phyloP scores from a whole-genome alignment of 345 rosid genomes.

The Dipteronia dyeriana region DNA sequence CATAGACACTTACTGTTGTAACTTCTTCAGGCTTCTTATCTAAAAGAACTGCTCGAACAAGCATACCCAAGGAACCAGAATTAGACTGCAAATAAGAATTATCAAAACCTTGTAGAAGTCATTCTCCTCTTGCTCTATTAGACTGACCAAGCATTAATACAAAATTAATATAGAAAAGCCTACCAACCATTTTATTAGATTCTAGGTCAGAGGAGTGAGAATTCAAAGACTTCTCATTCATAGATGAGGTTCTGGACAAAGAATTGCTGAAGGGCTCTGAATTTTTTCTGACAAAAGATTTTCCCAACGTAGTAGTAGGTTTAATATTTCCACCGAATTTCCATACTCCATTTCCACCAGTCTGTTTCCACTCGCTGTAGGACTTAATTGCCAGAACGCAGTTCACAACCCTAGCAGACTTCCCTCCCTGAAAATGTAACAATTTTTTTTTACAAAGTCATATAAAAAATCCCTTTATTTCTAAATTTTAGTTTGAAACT shows the following conservation, averaged over 20 bases:
- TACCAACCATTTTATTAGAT: constrained; percentile 67
- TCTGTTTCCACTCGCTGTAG: constrained; percentile 75
- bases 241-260: constrained; percentile 59
- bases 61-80: constrained; percentile 64
- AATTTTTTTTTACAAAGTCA: too few species aligned
- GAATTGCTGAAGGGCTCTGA: constrained; percentile 73
- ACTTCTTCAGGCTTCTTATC: constrained; percentile 89
- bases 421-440: constrained; percentile 62
- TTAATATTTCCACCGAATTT: constrained; percentile 79
- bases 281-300: constrained; percentile 66
- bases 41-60: constrained; percentile 69
- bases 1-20: constrained; percentile 56
- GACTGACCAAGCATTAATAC: constrained; percentile 2
- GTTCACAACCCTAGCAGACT: constrained; percentile 74
- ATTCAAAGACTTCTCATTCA: constrained; percentile 41
- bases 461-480: neutral
- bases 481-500: neutral
- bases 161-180: constrained; percentile 27
- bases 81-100: constrained; percentile 36
- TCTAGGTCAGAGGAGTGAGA: constrained; percentile 36
- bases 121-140: constrained; percentile 6
- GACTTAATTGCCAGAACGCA: constrained; percentile 81
- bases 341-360: constrained; percentile 79
- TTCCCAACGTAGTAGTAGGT: constrained; percentile 40
- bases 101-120: constrained; percentile 11